Conservation (phyloP, 768 basidiomycete genomes). For the Steccherinum ochraceum region DNA sequence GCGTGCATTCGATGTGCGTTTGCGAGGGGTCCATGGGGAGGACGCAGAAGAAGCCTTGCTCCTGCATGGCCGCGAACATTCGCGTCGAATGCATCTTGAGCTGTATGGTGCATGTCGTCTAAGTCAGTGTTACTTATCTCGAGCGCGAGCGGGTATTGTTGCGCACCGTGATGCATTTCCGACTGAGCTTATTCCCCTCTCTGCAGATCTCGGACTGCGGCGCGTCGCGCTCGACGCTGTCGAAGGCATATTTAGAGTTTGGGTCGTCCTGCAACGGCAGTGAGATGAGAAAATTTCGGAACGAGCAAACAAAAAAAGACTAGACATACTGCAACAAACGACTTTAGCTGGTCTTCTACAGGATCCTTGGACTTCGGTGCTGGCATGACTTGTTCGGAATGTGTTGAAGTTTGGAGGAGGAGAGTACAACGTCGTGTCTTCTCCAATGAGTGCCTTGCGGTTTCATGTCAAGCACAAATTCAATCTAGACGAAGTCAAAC, state of each 20-base stretch:
- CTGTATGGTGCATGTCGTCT: conserved; percentile 28
- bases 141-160: too few relatives aligned
- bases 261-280: conserved; percentile 35
- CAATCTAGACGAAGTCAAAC: too few relatives aligned
- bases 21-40: conserved; percentile 58
- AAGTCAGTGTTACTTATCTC: too few relatives aligned
- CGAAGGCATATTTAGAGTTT: conserved; percentile 50
- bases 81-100: conserved; percentile 56
- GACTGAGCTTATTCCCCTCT: conserved; percentile 30
- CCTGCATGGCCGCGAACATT: conserved; percentile 71
- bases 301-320: too few relatives aligned
- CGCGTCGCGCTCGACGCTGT: conserved; percentile 53
- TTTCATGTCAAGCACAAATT: too few relatives aligned
- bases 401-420: too few relatives aligned
- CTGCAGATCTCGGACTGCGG: conserved; percentile 56
- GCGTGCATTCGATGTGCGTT: conserved; percentile 66
- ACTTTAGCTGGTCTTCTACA: not conserved
- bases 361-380: not conserved
- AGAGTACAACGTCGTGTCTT: too few relatives aligned
- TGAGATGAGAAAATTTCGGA: too few relatives aligned
- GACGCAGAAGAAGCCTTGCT: conserved; percentile 62
- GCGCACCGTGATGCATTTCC: conserved; percentile 54
- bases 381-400: too few relatives aligned
- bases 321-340: not conserved
- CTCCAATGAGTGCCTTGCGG: too few relatives aligned